These are phyloP conservation scores for Sparassis latifolia DNA, from an alignment of 1,284 basidiomycete species.

Conservation along the genomic window DNA sequence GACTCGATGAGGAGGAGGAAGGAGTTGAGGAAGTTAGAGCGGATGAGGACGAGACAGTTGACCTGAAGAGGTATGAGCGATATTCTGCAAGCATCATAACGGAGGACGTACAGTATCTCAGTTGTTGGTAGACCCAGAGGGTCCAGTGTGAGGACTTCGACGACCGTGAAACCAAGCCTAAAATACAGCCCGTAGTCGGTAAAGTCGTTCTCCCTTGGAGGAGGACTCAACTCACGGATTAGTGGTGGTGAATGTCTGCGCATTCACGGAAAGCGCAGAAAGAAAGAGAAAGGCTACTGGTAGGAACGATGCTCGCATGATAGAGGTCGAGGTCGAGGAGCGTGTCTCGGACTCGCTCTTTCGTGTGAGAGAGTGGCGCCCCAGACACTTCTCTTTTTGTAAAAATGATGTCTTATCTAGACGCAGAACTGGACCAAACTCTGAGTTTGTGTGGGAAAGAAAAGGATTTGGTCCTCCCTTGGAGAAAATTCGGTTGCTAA, in stretches of 20 bases:
- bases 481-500: conserved; percentile 1
- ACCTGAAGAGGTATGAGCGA: not conserved
- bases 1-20: not conserved
- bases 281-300: conserved; percentile 21
- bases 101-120: conserved; percentile 35
- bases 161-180: conserved; percentile 48
- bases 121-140: conserved; percentile 37
- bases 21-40: not conserved
- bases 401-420: too few species aligned
- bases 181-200: too few species aligned
- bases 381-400: too few species aligned
- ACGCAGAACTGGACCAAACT: too few species aligned
- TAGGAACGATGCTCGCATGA: conserved; percentile 9
- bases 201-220: too few species aligned
- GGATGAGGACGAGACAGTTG: conserved; percentile 1
- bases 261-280: conserved; percentile 24
- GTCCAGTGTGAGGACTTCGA: conserved; percentile 45
- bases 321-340: not conserved
- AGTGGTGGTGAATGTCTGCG: conserved; percentile 41
- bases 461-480: not conserved
- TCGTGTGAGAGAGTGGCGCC: too few species aligned
- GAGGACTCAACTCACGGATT: conserved; percentile 33
- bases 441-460: too few species aligned
- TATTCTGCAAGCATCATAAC: not conserved
- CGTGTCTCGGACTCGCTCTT: too few species aligned